Evolutionary conservation across 2,329 filamentous ascomycete species (phyloP).

Genomic region (Dothideomycetes sp.): DNA sequence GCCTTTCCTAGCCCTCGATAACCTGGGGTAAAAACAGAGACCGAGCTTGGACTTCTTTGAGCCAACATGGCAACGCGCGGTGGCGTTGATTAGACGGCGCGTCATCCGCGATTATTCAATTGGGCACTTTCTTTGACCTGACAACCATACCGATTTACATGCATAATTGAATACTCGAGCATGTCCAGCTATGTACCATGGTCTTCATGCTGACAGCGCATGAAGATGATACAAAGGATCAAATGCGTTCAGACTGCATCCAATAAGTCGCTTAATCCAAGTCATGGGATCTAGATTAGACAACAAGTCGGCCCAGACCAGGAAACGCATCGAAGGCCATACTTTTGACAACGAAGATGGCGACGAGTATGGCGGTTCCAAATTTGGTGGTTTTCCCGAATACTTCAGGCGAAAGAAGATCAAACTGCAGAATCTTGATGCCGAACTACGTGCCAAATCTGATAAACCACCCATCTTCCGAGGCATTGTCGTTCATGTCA

Average conservation of each 20-base stretch:
- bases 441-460: conserved; percentile 61
- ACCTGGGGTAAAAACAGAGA: too few species aligned
- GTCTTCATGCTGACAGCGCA: too few species aligned
- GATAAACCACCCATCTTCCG: conserved; percentile 81
- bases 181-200: too few species aligned
- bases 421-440: conserved; percentile 91
- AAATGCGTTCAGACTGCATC: too few species aligned
- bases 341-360: conserved; percentile 72
- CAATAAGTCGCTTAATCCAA: too few species aligned
- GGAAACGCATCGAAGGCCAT: conserved; percentile 58
- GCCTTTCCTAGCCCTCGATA: too few species aligned
- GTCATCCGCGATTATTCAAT: conserved; percentile 1
- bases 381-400: conserved; percentile 80
- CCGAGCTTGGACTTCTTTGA: background rate
- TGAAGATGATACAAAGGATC: too few species aligned
- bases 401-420: conserved; percentile 95
- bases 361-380: conserved; percentile 81
- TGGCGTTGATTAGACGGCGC: conserved; percentile 6
- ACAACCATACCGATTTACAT: too few species aligned
- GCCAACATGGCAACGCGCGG: conserved; percentile 2
- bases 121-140: too few species aligned
- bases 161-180: too few species aligned
- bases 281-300: conserved; percentile 55
- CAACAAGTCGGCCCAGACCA: conserved; percentile 48
- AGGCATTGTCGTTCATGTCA: conserved; percentile 82